Base-by-base conservation (phyloP, 106 monocot genomes). In the Phalaenopsis equestris region DNA sequence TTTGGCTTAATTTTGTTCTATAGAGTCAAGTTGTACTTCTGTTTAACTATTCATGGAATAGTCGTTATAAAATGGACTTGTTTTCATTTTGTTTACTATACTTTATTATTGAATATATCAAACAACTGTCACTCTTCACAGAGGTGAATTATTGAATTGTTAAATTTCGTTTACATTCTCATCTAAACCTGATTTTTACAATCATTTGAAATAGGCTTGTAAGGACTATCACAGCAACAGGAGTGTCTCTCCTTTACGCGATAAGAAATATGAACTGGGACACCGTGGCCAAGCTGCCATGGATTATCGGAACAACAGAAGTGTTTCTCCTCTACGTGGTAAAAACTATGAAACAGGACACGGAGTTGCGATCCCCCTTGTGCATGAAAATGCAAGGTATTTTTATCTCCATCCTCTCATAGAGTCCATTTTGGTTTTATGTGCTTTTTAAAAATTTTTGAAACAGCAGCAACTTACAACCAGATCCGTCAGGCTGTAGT, bases 241-340 rank as follows among this genome's bases (percentile, higher is more conserved):
- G 80, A 92, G 87, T 76, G 76, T 81, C 67, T 90, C 95, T 83
- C 95, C 92, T 64, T 73, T 95, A 41, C 86, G 72, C 46, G 83
- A 87, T 39, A 84, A 87, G 84, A 83, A 85, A 64, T 47, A 74
- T 43, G 74, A 42, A 19, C 37, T 14, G 6, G 74, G 6, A 19
- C 74, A 43, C 41, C 7, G 42, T 19, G 16, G 18, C 15, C 83
- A 79, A 72, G 42, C 7, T 45, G 4, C 52, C 41, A 56, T 24
- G 43, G 78, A 78, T 8, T 48, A 38, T 45, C 77, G 72, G 39
- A 30, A 42, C 10, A 87, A 77, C 30, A 85, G 84, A 84, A 92
- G 88, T 78, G 67, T 83, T 73, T 90, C 95, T 83, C 95, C 92
- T 72, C 77, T 95, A n/a, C 86, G 75, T 55, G 80, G 85, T 37